These are phyloP conservation scores for Suillus hirtellus DNA, from an alignment of 768 basidiomycete species.

Conservation along the genomic window DNA sequence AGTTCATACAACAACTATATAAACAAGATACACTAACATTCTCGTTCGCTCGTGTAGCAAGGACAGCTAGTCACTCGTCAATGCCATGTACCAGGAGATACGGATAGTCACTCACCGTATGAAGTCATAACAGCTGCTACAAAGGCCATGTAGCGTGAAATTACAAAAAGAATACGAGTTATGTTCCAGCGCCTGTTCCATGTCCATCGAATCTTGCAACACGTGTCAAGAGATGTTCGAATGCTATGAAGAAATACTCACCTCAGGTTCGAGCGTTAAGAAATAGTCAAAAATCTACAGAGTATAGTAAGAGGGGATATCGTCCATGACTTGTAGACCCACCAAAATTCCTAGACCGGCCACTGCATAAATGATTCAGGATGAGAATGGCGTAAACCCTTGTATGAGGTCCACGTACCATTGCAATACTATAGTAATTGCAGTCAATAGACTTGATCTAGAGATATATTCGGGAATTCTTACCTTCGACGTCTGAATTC, in stretches of 20 bases:
- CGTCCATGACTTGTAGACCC: background rate
- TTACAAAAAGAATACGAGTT: conserved; percentile 2
- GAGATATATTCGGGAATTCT: background rate
- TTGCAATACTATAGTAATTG: background rate
- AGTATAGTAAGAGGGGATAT: background rate
- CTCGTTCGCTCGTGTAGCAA: conserved; percentile 1
- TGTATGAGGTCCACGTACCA: background rate
- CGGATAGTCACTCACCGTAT: conserved; percentile 3
- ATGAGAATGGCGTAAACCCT: background rate
- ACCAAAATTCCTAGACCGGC: conserved; percentile 4
- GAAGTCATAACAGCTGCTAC: conserved; percentile 12
- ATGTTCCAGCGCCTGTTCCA: conserved; percentile 10
- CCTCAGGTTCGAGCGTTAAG: background rate
- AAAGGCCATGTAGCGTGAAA: conserved; percentile 12
- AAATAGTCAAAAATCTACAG: conserved; percentile 4
- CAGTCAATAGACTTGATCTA: background rate
- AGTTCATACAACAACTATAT: background rate
- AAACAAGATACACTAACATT: background rate
- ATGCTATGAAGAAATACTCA: background rate
- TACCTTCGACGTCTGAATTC: background rate
- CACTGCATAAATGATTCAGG: background rate
- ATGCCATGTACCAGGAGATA: background rate
- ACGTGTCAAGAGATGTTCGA: background rate
- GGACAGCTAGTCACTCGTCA: background rate
- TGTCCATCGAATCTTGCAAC: conserved; percentile 5